Evolutionary conservation across 768 basidiomycete genomes (phyloP), one percentile per base, ranked within the genome.

Genomic region (Xerocomellus chrysenteron): DNA sequence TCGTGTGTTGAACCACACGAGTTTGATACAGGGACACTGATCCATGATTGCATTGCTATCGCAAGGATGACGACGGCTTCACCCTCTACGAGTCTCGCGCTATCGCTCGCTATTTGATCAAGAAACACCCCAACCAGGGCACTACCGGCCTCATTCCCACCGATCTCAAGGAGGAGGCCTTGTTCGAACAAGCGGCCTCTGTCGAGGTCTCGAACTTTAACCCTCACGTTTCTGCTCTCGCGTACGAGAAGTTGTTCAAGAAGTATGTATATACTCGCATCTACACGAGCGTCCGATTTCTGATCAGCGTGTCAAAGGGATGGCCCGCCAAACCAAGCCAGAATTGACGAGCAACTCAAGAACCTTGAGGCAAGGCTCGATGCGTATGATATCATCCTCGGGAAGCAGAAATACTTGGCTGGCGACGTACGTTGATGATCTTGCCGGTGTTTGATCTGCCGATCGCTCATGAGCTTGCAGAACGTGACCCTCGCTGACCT

Each of bases 31-130:
- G 21, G 7, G 24, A 47, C 1, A n/a, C 52, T 60, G 24, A 60
- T 36, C 1, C 0, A 1, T 2, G 35, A 37, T 45, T 4, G 14
- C 8, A 12, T 36, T 21, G 21, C 17, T n/a, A 30, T 33, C 1
- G 7, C 24, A 32, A 81, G 79, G 75, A 84, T 49, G 85, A 88
- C 26, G 84, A 84, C 40, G 86, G 84, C 4, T 82, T 86, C 68
- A 73, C 80, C 53, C 61, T 90, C 28, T 87, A 78, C 67, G 85
- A 87, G 63, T 79, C 79, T 40, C 81, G 85, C 14, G 85, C 85
- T 1, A 86, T 88, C 57, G 68, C 65, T 37, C 79, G 82, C 14
- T 90, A 88, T 66, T 63, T 88, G 62, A 80, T 75, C 36, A 67
- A 69, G 39, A 87, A 86, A 67, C 82, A 83, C 61, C 65, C 78